Conservation (phyloP, 164 flowering plant genomes). For the Vitis cinerea region DNA sequence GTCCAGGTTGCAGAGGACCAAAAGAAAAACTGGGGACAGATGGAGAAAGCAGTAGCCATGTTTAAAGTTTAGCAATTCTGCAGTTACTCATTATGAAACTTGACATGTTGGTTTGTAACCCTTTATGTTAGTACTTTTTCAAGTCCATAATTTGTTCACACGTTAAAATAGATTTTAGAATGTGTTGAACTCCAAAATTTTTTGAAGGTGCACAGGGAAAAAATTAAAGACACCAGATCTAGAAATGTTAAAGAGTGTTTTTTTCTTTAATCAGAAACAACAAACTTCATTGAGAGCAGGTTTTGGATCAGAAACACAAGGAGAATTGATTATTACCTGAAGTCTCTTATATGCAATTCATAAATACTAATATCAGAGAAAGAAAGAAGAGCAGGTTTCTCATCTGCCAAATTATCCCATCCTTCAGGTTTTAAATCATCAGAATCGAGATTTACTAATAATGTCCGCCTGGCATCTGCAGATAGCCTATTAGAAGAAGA, state of each 20-base stretch:
- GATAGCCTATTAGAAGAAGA: conserved; percentile 64
- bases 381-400: conserved; percentile 70
- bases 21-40: too few species aligned
- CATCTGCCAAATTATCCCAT: conserved; percentile 75
- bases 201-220: neutral
- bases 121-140: too few species aligned
- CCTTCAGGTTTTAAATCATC: conserved; percentile 70
- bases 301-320: neutral
- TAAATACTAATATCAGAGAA: conserved; percentile 85
- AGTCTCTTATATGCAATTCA: conserved; percentile 94
- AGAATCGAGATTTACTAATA: conserved; percentile 66
- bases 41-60: too few species aligned
- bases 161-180: too few species aligned
- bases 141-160: too few species aligned
- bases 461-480: conserved; percentile 65
- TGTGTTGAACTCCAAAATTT: too few species aligned
- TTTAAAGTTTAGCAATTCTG: too few species aligned
- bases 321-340: conserved; percentile 49
- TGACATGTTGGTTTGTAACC: too few species aligned
- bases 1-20: too few species aligned
- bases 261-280: too few species aligned
- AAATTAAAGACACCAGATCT: neutral
- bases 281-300: too few species aligned
- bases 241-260: neutral
- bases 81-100: too few species aligned